phyloP scores from a whole-genome alignment of 1,284 basidiomycete species.

The Cronartium quercuum region DNA sequence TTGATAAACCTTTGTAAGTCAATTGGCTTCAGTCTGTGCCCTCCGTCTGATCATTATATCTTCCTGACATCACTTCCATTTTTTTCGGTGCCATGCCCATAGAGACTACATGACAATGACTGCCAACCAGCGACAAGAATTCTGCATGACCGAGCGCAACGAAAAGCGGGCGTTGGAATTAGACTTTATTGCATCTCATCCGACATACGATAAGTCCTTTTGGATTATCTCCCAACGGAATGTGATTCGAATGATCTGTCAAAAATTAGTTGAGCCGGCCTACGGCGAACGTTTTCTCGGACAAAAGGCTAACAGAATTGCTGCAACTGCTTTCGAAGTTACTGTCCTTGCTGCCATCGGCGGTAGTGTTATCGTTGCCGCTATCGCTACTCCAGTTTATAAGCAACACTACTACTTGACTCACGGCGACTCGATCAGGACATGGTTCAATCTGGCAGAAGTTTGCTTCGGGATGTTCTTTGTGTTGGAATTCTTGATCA shows the following conservation, averaged over 20 bases:
- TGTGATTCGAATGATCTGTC: conserved; percentile 67
- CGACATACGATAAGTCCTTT: conserved; percentile 82
- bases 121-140: conserved; percentile 33
- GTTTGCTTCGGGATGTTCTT: conserved; percentile 68
- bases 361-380: conserved; percentile 75
- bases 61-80: neutral
- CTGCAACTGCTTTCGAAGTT: conserved; percentile 68
- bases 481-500: conserved; percentile 78
- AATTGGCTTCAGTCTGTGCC: neutral
- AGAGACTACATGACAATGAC: conserved; percentile 36
- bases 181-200: conserved; percentile 81
- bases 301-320: conserved; percentile 48
- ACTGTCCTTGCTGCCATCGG: conserved; percentile 70
- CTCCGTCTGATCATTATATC: too few relatives aligned
- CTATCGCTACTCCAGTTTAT: conserved; percentile 78
- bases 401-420: conserved; percentile 55
- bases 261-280: conserved; percentile 73
- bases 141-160: conserved; percentile 56
- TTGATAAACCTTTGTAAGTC: conserved; percentile 24
- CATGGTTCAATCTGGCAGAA: conserved; percentile 37
- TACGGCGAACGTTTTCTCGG: conserved; percentile 54
- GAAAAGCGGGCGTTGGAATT: conserved; percentile 75
- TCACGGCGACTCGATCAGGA: conserved; percentile 19
- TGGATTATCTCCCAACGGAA: conserved; percentile 84
- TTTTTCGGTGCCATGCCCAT: neutral